Percentiles rank a stretch among this genome's conserved stretches.
Evolutionary conservation across 2,329 filamentous ascomycete species (phyloP).

Genomic region (Trichoderma sp.): DNA sequence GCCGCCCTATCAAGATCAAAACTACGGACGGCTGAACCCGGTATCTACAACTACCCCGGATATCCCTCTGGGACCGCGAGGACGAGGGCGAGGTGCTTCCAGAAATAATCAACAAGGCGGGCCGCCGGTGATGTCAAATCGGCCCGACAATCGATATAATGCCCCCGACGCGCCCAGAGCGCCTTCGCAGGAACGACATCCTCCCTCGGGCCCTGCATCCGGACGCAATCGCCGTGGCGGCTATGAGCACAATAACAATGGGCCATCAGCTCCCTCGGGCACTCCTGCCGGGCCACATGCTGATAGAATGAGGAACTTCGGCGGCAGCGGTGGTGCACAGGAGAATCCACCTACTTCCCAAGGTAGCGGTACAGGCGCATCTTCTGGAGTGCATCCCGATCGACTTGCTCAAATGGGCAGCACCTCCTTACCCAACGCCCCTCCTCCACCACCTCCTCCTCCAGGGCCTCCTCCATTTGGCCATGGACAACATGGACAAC

Average conservation of each 20-base stretch:
- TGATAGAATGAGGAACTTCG: conserved; percentile 50
- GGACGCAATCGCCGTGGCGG: conserved; percentile 52
- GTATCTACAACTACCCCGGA: conserved; percentile 49
- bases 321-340: conserved; percentile 30
- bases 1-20: conserved; percentile 60
- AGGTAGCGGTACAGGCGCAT: conserved; percentile 33
- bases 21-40: conserved; percentile 64
- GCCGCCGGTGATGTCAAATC: conserved; percentile 44
- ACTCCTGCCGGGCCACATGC: conserved; percentile 41
- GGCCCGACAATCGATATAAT: conserved; percentile 50
- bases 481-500: conserved; percentile 30
- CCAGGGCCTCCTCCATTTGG: conserved; percentile 37
- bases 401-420: conserved; percentile 53
- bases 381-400: conserved; percentile 53
- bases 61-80: conserved; percentile 61
- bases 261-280: conserved; percentile 39
- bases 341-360: conserved; percentile 36
- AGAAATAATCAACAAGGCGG: conserved; percentile 43
- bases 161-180: conserved; percentile 47
- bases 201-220: conserved; percentile 58
- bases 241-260: conserved; percentile 44
- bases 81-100: conserved; percentile 50
- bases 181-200: conserved; percentile 54
- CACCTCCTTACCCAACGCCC: conserved; percentile 30
- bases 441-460: conserved; percentile 37